Evolutionary conservation across 805 yeast species (phyloP).

Genomic region (Kuraishia ogatae): DNA sequence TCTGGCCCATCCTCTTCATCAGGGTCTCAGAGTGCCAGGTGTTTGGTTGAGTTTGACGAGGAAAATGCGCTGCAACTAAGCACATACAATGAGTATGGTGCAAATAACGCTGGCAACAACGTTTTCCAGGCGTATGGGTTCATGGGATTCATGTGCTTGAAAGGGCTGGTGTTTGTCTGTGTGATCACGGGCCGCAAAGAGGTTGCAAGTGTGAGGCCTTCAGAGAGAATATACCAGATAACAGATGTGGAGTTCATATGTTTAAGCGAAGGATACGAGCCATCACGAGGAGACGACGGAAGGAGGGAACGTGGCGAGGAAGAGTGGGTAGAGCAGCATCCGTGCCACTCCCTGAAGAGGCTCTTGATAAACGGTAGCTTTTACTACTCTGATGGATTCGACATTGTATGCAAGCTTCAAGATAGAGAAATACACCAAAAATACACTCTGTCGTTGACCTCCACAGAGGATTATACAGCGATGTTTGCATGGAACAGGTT

Average conservation of each 20-base stretch:
- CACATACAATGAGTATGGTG: slow-evolving; percentile 35
- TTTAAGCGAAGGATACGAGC: slow-evolving; percentile 37
- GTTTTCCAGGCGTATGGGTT: slow-evolving; percentile 43
- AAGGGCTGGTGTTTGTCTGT: slow-evolving; percentile 46
- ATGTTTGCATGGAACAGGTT: slow-evolving; percentile 45
- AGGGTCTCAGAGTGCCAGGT: slow-evolving; percentile 15
- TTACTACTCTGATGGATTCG: slow-evolving; percentile 38
- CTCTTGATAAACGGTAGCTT: slow-evolving; percentile 33
- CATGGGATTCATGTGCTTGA: slow-evolving; percentile 50
- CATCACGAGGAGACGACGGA: background rate
- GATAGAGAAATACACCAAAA: slow-evolving; percentile 32
- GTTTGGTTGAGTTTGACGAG: slow-evolving; percentile 48
- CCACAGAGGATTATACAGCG: slow-evolving; percentile 31
- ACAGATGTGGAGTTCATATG: slow-evolving; percentile 61
- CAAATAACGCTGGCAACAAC: slow-evolving; percentile 1
- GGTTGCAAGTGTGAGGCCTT: slow-evolving; percentile 51
- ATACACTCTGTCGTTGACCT: slow-evolving; percentile 14
- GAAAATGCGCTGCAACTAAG: slow-evolving; percentile 27
- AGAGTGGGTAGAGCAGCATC: slow-evolving; percentile 1
- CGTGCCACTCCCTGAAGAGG: slow-evolving; percentile 29
- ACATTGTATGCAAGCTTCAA: slow-evolving; percentile 34
- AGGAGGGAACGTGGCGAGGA: background rate
- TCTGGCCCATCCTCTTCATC: slow-evolving; percentile 15
- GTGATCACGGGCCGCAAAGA: slow-evolving; percentile 45
- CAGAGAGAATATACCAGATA: slow-evolving; percentile 44